Evolutionary conservation across 352 stramenopile genomes (phyloP), one percentile per base, ranked within the genome.

Genomic region (Phytophthora foliorum): DNA sequence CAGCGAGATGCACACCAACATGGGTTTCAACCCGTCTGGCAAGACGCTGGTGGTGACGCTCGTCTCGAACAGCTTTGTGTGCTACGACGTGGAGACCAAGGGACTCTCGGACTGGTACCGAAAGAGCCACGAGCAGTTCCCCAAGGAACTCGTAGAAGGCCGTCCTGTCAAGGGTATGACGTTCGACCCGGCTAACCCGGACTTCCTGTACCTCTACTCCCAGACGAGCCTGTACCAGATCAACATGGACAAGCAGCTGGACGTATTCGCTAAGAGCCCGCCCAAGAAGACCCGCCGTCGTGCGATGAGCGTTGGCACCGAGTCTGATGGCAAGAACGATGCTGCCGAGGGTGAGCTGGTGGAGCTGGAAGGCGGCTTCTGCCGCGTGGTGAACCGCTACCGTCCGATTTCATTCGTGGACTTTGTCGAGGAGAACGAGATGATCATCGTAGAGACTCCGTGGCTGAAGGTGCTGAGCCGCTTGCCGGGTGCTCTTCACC

Each of bases 391-490:
- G 66, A 91, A 92, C 65, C 83, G 86, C 29, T 95, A 93, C 77
- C 83, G 88, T 22, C 88, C 88, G 55, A 75, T 95, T n/a, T 90
- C 88, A 50, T 95, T 93, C 67, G 84, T 92, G 38, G 86, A 93
- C 59, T 95, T 94, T 70, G 52, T 95, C 29, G 81, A 74, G 48
- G 80, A 80, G 44, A 86, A 84, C 57, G 88, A 95, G 73, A 73
- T 95, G 60, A 63, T 93, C 34, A 79, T 95, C 48, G 86, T 95
- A 27, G 88, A 95, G 74, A 94, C 85, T 22, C 88, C 86, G 49
- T 95, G 88, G 82, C 82, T 95, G 56, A 94, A 95, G 80, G 88
- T 95, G 72, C 74, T 95, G 32, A 90, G 86, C 52, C 81, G 86
- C 58, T 73, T 95, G 67, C 88, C 88, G 17, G 86, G 86, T 51